phyloP scores from a whole-genome alignment of 768 basidiomycete genomes.

The Nidularia sp. region DNA sequence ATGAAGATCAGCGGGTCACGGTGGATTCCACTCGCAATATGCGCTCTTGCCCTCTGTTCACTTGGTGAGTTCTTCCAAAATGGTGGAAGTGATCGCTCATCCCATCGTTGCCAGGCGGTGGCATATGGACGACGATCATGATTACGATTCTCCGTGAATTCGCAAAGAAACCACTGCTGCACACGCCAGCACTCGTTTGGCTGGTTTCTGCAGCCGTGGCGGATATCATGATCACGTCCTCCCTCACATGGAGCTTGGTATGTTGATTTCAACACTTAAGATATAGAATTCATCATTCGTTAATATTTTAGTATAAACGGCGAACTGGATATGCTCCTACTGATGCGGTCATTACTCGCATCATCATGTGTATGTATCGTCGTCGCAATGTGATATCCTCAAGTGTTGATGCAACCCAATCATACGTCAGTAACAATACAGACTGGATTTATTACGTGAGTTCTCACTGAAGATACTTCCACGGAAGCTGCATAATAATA shows the following conservation, averaged over 20 bases:
- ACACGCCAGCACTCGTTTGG: slow-evolving; percentile 7
- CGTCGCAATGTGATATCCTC: not conserved
- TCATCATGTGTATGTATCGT: slow-evolving; percentile 10
- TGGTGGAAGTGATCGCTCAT: not conserved
- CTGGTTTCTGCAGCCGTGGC: slow-evolving; percentile 7
- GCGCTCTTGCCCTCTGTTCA: slow-evolving; percentile 7
- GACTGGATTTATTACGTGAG: slow-evolving; percentile 13
- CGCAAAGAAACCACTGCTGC: slow-evolving; percentile 4
- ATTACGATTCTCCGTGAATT: not conserved
- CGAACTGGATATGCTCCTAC: slow-evolving; percentile 7
- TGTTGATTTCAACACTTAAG: not conserved
- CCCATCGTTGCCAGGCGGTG: slow-evolving; percentile 3
- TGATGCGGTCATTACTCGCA: slow-evolving; percentile 11
- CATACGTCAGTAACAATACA: slow-evolving; percentile 10
- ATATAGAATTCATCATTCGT: not conserved
- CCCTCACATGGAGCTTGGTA: slow-evolving; percentile 10
- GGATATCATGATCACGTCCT: slow-evolving; percentile 11
- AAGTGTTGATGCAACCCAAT: not conserved
- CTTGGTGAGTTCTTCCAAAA: slow-evolving; percentile 6
- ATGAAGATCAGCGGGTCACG: slow-evolving; percentile 8
- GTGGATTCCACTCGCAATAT: slow-evolving; percentile 11
- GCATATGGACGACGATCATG: slow-evolving; percentile 2
- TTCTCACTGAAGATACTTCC: not conserved
- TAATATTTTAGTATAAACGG: slow-evolving; percentile 6
- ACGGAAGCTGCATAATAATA: not conserved